Conservation (phyloP, 2,329 filamentous ascomycete species). For the Calonectria montana region DNA sequence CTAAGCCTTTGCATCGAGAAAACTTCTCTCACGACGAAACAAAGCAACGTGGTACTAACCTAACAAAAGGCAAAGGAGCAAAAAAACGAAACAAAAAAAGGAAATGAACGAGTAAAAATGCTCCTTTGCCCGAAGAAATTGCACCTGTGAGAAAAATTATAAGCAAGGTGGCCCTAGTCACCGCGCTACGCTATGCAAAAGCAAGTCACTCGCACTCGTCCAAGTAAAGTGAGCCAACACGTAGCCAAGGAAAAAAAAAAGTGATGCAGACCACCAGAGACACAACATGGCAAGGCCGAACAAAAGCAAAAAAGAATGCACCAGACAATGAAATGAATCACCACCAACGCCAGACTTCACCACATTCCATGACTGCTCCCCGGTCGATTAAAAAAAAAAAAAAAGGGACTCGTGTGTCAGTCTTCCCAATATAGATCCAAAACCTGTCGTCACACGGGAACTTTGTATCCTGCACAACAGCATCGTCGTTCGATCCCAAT, state of each 20-base stretch:
- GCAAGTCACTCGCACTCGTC: background rate
- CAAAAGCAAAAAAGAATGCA: background rate
- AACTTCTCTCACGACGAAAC: background rate
- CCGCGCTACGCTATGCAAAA: constrained; percentile 1
- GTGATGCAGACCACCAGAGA: background rate
- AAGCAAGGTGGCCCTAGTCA: background rate
- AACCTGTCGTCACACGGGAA: constrained; percentile 4
- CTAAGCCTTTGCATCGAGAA: background rate
- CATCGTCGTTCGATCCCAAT: background rate
- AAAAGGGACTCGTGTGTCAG: background rate
- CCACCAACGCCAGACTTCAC: constrained; percentile 8
- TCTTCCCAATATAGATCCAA: constrained; percentile 12
- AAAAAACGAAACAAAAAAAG: background rate
- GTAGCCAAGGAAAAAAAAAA: background rate
- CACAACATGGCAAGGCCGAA: background rate
- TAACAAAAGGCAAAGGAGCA: background rate
- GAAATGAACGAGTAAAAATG: background rate
- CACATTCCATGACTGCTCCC: constrained; percentile 1
- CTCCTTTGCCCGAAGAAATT: background rate
- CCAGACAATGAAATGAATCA: background rate
- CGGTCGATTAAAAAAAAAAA: background rate
- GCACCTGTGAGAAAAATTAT: background rate
- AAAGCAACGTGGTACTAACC: constrained; percentile 5
- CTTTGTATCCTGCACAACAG: background rate
- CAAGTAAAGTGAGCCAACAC: background rate